Conservation (phyloP, 352 stramenopile genomes). For the Phytophthora litchii region DNA sequence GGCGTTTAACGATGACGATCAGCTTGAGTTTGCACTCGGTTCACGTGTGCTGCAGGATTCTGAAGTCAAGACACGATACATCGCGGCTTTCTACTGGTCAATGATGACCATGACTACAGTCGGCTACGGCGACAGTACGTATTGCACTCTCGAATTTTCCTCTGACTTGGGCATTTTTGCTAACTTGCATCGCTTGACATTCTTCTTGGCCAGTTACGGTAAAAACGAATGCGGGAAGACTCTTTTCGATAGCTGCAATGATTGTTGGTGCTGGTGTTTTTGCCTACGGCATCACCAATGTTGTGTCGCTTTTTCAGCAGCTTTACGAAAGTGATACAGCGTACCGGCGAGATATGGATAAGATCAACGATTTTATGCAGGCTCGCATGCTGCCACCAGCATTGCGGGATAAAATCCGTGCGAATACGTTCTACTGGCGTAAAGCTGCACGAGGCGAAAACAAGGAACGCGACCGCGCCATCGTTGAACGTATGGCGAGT, state of each 20-base stretch:
- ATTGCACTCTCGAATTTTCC: background rate
- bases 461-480: slow-evolving; percentile 64
- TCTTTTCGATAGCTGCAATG: slow-evolving; percentile 81
- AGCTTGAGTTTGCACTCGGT: slow-evolving; percentile 51
- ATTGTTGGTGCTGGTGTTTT: slow-evolving; percentile 80
- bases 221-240: slow-evolving; percentile 61
- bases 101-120: slow-evolving; percentile 89
- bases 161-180: background rate
- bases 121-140: slow-evolving; percentile 78
- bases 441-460: slow-evolving; percentile 72
- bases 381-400: slow-evolving; percentile 57
- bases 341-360: slow-evolving; percentile 78
- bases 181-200: slow-evolving; percentile 8
- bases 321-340: slow-evolving; percentile 72
- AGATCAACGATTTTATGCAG: slow-evolving; percentile 83
- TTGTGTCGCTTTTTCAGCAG: slow-evolving; percentile 79
- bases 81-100: slow-evolving; percentile 85
- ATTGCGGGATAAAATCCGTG: slow-evolving; percentile 76
- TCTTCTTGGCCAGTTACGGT: slow-evolving; percentile 57
- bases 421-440: slow-evolving; percentile 80
- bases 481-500: slow-evolving; percentile 75
- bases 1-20: slow-evolving; percentile 60
- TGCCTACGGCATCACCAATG: slow-evolving; percentile 85
- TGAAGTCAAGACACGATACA: slow-evolving; percentile 67
- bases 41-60: slow-evolving; percentile 51